Conservation (phyloP, 2,329 filamentous ascomycete species). For the Pestalotiopsis sp. region DNA sequence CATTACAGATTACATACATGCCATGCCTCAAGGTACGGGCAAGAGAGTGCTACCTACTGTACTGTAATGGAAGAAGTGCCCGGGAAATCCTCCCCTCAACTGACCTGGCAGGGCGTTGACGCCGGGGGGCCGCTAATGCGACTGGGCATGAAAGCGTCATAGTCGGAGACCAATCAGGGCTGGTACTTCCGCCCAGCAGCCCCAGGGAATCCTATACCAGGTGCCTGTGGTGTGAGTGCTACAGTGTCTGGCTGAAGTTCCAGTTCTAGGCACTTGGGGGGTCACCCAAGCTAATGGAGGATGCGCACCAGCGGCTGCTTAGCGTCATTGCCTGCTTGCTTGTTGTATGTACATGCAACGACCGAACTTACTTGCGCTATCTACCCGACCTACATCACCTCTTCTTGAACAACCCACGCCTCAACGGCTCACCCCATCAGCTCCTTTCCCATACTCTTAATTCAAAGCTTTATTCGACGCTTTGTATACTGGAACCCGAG, state of each 20-base stretch:
- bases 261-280: too few species aligned
- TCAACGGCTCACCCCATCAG: neutral
- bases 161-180: neutral
- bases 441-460: neutral
- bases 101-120: neutral
- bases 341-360: neutral
- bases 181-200: neutral
- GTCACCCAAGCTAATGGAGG: too few species aligned
- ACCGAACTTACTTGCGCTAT: neutral
- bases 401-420: neutral
- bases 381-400: neutral
- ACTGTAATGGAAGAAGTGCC: neutral
- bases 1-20: neutral
- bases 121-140: slow-evolving; percentile 4
- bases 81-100: neutral
- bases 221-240: neutral
- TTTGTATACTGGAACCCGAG: neutral
- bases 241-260: too few species aligned
- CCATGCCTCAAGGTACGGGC: neutral
- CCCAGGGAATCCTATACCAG: neutral
- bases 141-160: neutral
- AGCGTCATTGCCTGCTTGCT: too few species aligned
- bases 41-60: neutral
- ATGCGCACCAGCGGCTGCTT: too few species aligned
- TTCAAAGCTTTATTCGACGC: neutral